Percentiles rank a stretch among this genome's conserved stretches.
These are phyloP conservation scores for Mycena olivaceomarginata DNA, from an alignment of 768 basidiomycete species.

Conservation along the genomic window DNA sequence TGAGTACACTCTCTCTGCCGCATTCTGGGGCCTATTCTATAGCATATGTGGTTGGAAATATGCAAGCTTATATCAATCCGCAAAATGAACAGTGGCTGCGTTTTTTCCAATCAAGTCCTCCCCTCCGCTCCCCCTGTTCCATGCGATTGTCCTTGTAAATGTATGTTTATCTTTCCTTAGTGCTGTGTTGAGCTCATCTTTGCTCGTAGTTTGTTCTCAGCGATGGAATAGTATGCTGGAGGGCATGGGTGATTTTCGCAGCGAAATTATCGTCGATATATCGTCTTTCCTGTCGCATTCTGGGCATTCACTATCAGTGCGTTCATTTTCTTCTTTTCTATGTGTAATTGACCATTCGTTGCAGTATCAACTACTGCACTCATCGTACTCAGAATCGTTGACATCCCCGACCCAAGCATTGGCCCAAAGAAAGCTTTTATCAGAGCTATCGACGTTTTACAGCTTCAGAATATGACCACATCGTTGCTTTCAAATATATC, in stretches of 20 bases:
- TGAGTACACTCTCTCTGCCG: conserved; percentile 31
- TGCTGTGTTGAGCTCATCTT: conserved; percentile 2
- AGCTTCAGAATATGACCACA: conserved; percentile 30
- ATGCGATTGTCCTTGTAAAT: conserved; percentile 33
- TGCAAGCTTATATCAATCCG: conserved; percentile 33
- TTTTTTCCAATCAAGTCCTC: conserved; percentile 23
- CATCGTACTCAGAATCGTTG: conserved; percentile 30
- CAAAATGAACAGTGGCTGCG: neutral
- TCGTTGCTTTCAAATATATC: conserved; percentile 35
- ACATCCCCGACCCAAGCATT: conserved; percentile 8
- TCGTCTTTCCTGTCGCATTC: conserved; percentile 24
- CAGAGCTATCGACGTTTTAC: conserved; percentile 26
- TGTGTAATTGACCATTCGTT: conserved; percentile 7
- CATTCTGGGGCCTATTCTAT: conserved; percentile 35
- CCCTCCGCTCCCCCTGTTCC: conserved; percentile 22
- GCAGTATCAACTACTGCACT: conserved; percentile 25
- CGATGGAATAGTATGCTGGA: conserved; percentile 37
- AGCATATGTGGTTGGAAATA: conserved; percentile 13
- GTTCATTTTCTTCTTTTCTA: conserved; percentile 11
- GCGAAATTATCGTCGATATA: conserved; percentile 25
- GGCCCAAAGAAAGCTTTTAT: neutral
- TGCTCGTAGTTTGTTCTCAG: conserved; percentile 30
- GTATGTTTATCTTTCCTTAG: conserved; percentile 23
- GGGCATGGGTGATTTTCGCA: conserved; percentile 34
- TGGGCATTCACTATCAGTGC: conserved; percentile 28